phyloP scores from a whole-genome alignment of 2,329 filamentous ascomycete genomes.

The Botrytis squamosa region DNA sequence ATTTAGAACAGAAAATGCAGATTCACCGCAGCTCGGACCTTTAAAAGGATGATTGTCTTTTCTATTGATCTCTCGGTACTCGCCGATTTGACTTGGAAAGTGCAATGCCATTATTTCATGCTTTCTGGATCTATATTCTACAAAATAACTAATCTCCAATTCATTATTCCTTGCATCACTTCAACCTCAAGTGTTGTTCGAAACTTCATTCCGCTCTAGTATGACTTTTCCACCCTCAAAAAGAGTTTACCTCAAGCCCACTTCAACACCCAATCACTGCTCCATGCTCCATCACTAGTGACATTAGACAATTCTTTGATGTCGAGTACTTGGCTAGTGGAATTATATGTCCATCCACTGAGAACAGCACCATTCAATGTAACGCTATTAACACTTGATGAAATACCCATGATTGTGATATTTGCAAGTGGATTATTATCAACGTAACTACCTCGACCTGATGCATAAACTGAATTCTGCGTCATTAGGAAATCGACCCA shows the following conservation, averaged over 20 bases:
- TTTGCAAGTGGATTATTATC: constrained; percentile 60
- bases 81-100: neutral
- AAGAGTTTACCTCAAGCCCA: constrained; percentile 43
- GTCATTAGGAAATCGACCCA: constrained; percentile 52
- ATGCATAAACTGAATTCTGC: constrained; percentile 47
- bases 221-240: neutral
- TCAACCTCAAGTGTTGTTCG: neutral
- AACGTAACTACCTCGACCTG: constrained; percentile 50
- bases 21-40: neutral
- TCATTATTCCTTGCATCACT: neutral
- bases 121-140: neutral
- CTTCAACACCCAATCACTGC: constrained; percentile 53
- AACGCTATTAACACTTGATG: constrained; percentile 45
- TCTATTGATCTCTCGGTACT: neutral
- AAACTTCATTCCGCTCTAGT: neutral
- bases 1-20: neutral
- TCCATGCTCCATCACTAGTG: constrained; percentile 58
- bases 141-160: neutral
- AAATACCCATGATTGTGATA: constrained; percentile 61
- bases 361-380: constrained; percentile 52
- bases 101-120: neutral
- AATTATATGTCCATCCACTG: constrained; percentile 49
- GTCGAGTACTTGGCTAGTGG: constrained; percentile 48
- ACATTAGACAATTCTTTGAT: constrained; percentile 50
- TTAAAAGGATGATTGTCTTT: neutral